A percentile compares a stretch with the other conserved stretches of the same genome.
phyloP scores from a whole-genome alignment of 805 yeast genomes.

The Peterozyma toletana region DNA sequence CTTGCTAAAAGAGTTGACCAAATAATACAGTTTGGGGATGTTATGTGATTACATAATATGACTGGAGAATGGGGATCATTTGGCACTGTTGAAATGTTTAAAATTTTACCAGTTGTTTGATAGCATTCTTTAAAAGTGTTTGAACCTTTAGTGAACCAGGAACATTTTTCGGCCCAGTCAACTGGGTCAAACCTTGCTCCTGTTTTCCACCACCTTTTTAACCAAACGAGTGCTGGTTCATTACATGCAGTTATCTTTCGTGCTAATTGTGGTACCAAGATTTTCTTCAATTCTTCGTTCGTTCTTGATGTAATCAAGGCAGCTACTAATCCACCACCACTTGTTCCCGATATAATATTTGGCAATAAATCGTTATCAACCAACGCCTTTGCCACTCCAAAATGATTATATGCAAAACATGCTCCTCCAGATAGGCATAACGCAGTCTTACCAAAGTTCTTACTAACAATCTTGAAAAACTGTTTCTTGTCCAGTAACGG shows the following conservation, averaged over 20 bases:
- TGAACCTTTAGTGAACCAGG: conserved; percentile 69
- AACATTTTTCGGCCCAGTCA: conserved; percentile 63
- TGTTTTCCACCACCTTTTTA: conserved; percentile 60
- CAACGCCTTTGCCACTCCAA: conserved; percentile 68
- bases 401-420: conserved; percentile 68
- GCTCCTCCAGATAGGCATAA: conserved; percentile 76
- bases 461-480: conserved; percentile 50
- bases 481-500: conserved; percentile 33
- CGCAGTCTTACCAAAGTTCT: conserved; percentile 67
- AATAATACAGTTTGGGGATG: conserved; percentile 75
- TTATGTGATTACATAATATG: conserved; percentile 66
- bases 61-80: conserved; percentile 80
- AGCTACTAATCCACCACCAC: conserved; percentile 77
- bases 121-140: conserved; percentile 66
- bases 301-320: conserved; percentile 66
- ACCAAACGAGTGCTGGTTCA: conserved; percentile 53
- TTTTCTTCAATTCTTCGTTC: conserved; percentile 50
- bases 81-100: conserved; percentile 74
- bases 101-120: conserved; percentile 58
- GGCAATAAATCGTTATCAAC: conserved; percentile 64
- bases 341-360: conserved; percentile 65
- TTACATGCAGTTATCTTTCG: conserved; percentile 62
- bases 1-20: conserved; percentile 76
- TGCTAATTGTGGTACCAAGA: conserved; percentile 57
- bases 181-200: conserved; percentile 76